phyloP scores from a whole-genome alignment of 306 rosid genomes.

The Corylus avellana region DNA sequence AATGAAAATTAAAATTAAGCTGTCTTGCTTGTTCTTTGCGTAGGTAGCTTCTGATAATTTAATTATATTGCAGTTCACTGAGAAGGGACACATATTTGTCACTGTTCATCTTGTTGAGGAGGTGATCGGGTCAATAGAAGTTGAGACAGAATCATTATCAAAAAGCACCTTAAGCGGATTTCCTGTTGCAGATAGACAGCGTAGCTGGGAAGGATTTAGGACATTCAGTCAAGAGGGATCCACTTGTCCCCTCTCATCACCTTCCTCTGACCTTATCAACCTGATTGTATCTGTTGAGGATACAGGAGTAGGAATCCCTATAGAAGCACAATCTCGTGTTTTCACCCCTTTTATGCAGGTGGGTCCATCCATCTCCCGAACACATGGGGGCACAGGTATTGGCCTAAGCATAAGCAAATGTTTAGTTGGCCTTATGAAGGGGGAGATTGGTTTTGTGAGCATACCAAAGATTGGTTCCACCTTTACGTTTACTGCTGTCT shows the following conservation, averaged over 20 bases:
- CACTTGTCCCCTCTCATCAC: conserved; percentile 48
- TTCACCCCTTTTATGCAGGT: conserved; percentile 99
- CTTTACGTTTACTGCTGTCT: conserved; percentile 86
- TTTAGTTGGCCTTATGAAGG: conserved; percentile 92
- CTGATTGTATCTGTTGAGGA: conserved; percentile 94
- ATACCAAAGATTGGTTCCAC: conserved; percentile 85
- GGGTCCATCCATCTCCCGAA: conserved; percentile 82
- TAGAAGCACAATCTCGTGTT: conserved; percentile 64
- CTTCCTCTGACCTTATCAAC: conserved; percentile 57
- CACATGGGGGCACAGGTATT: conserved; percentile 96
- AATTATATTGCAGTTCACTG: conserved; percentile 77
- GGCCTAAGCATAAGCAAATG: conserved; percentile 98
- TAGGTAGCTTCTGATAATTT: conserved; percentile 27
- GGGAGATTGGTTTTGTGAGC: conserved; percentile 91
- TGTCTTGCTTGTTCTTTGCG: background rate
- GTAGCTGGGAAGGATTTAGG: conserved; percentile 77
- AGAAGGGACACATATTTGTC: conserved; percentile 92
- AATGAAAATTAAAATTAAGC: conserved; percentile 10
- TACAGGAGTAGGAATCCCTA: conserved; percentile 95
- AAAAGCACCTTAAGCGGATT: conserved; percentile 83
- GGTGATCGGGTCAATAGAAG: conserved; percentile 65
- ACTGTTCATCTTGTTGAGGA: conserved; percentile 88
- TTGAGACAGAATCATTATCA: conserved; percentile 60
- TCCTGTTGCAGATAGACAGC: conserved; percentile 60
- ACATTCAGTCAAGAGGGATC: conserved; percentile 59